Percentiles rank a stretch among this genome's conserved stretches.
Evolutionary conservation across 768 basidiomycete genomes (phyloP).

Genomic region (Favolaschia claudopus): DNA sequence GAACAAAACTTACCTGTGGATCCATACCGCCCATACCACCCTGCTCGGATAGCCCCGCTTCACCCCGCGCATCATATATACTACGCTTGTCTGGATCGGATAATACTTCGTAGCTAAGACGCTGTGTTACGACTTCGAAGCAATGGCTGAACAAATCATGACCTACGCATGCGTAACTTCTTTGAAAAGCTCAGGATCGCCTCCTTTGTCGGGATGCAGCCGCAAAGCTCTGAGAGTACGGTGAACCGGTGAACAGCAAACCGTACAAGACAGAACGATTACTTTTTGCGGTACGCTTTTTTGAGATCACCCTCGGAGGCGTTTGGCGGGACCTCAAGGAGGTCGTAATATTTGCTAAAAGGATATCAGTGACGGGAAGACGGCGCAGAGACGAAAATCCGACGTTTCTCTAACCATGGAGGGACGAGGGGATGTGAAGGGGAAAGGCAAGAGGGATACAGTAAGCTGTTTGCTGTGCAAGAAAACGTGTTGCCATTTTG

Average conservation of each 20-base stretch:
- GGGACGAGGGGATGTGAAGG: constrained; percentile 5
- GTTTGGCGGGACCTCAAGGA: constrained; percentile 82
- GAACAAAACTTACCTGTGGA: constrained; percentile 85
- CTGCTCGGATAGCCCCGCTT: constrained; percentile 86
- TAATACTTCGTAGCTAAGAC: constrained; percentile 84
- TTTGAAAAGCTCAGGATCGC: constrained; percentile 96
- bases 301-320: constrained; percentile 89
- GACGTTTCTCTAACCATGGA: constrained; percentile 79
- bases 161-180: constrained; percentile 95
- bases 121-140: not conserved
- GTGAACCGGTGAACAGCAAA: constrained; percentile 12
- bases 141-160: constrained; percentile 7
- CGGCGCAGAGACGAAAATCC: constrained; percentile 20
- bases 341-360: constrained; percentile 87
- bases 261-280: constrained; percentile 1
- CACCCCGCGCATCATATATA: constrained; percentile 90
- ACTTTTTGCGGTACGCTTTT: constrained; percentile 97
- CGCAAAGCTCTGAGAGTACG: constrained; percentile 69
- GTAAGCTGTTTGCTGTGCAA: constrained; percentile 13
- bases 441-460: constrained; percentile 23
- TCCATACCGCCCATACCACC: constrained; percentile 97
- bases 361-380: constrained; percentile 16
- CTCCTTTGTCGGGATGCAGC: constrained; percentile 93
- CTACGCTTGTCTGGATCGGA: constrained; percentile 86
- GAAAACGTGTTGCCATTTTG: constrained; percentile 1